Evolutionary conservation across 176 grass and related monocot genomes (phyloP).

Genomic region (Musa itinerans): DNA sequence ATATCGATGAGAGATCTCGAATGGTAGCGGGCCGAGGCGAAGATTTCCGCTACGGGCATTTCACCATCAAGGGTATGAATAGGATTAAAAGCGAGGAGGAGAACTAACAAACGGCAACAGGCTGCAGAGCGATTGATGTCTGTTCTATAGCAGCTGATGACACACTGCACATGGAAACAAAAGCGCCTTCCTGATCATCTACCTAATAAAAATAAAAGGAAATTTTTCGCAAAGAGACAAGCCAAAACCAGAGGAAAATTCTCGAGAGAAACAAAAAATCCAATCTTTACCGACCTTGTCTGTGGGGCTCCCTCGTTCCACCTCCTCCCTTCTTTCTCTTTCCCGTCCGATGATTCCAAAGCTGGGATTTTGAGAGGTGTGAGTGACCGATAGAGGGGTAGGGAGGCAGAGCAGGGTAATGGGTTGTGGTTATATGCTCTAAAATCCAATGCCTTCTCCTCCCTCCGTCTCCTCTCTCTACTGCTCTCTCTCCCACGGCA

Average conservation of each 20-base stretch:
- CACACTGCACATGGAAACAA: slow-evolving; percentile 18
- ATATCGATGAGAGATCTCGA: slow-evolving; percentile 14
- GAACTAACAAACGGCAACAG: slow-evolving; percentile 4
- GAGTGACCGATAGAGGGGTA: neutral
- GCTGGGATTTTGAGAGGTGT: neutral
- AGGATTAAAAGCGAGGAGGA: neutral
- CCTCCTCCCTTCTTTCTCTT: neutral
- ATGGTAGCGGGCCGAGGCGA: neutral
- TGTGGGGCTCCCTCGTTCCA: neutral
- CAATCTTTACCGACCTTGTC: neutral
- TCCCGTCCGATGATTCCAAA: slow-evolving; percentile 3
- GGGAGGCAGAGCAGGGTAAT: neutral
- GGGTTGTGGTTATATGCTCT: neutral
- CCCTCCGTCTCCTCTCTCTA: neutral
- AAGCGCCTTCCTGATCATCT: neutral
- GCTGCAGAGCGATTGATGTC: neutral
- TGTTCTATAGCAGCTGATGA: slow-evolving; percentile 4
- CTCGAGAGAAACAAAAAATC: neutral
- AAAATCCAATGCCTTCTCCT: neutral
- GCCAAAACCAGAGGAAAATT: neutral
- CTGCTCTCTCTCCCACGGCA: neutral
- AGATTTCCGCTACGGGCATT: slow-evolving; percentile 14
- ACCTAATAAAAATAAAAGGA: neutral
- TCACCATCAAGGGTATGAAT: neutral
- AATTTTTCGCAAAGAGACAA: slow-evolving; percentile 4